Base-by-base conservation (phyloP, 371 early-diverging fungal genomes). In the Mucor indicus region DNA sequence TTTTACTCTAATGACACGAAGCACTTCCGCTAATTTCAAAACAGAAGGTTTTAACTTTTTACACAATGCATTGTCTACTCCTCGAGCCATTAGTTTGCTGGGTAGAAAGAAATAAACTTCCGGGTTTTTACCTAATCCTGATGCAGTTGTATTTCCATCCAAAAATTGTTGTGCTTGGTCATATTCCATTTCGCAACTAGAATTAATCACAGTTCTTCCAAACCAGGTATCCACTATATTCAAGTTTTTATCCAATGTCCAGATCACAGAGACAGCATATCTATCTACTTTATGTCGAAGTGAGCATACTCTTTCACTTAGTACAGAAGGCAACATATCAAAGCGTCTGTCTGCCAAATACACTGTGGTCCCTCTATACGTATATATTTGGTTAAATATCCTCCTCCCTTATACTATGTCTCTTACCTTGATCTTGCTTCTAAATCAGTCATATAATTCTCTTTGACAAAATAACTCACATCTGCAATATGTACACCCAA, bases 401-500 rank as follows among this genome's bases (percentile, higher is more conserved):
- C 15, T 15, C 6, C 1, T 12, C 20, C 9, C n/a, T n/a, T 30
- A 12, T 22, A 40, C 31, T 37, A 25, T 41, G 2, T 40, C 12
- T 32, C 11, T 47, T 60, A 71, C 75, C 75, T 81, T 15, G 88
- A 74, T 29, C 71, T 58, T 3, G 98, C 98, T 65, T 95, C 96
- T 27, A 79, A 50, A 66, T 99, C 98, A 16, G 96, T 78, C n/a
- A 81, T 72, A 2, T 83, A 82, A 17, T 82, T 84, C 21, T 84
- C 81, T 19, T 69, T 63, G 1, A 99, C 91, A 78, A 96, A 99
- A 50, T 88, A 88, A 21, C 91, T 83, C 5, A 98, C 98, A 66
- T 99, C 99, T 24, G 99, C 99, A 69, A 99, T 99, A 62, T 99
- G 97, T 32, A 95, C 93, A 13, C 94, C 96, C 15, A 96, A 75